Evolutionary conservation across 441 rosid genomes (phyloP), one percentile per base, ranked within the genome.

Genomic region (Croton laevigatus): DNA sequence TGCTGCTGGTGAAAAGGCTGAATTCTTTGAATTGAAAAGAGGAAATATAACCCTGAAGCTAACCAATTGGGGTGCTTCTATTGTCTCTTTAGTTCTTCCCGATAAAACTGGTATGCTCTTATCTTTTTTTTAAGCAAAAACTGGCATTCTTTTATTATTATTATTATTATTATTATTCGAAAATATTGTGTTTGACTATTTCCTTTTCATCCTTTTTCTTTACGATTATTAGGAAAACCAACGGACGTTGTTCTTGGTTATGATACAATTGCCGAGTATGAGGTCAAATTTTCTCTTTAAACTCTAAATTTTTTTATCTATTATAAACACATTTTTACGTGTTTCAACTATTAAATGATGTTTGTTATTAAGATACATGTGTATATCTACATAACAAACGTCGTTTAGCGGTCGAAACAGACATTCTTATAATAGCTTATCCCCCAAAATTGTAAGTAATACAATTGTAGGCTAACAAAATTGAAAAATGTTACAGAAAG

Each of bases 401-500:
- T 27, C 32, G 2, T 27, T 2, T 10, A 54, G 3, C 0, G 9
- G 22, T 19, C 0, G 7, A 48, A 3, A 46, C 5, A 46, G 16
- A 10, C 4, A 16, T 11, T 11, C 12, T 0, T 46, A 46, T 13
- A 46, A 10, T 46, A 11, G 16, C 2, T 51, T 8, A 51, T 4
- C 16, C 9, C 22, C 54, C 17, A 49, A 49, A 52, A 19, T 52
- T 52, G 17, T 52, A 6, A 6, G 19, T 6, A 3, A 9, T 52
- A 5, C 8, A 6, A 2, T n/a, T 19, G 6, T 11, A 2, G 3
- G 5, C 19, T 52, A 52, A 52, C 57, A 7, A 2, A 19, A 52
- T 51, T 22, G 8, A 14, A 44, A 61, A 10, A 4, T 16, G 10
- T 64, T 72, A 69, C 83, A 94, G 98, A 88, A 83, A 12, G 94